These are phyloP conservation scores for Corylus americana DNA, from an alignment of 306 rosid species.

Conservation along the genomic window DNA sequence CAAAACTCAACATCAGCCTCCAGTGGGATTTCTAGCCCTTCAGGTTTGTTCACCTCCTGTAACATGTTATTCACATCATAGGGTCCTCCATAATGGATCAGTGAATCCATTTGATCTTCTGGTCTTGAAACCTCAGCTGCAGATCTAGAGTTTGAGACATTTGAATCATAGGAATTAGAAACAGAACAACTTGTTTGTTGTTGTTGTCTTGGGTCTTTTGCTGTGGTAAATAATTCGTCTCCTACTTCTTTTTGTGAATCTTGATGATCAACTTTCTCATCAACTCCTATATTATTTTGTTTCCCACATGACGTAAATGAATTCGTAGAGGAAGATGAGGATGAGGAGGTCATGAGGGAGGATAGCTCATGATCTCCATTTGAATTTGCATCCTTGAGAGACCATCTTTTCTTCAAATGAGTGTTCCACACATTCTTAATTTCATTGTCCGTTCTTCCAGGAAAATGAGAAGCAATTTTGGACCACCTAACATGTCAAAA, in stretches of 20 bases:
- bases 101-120: slow-evolving; percentile 32
- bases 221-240: slow-evolving; percentile 7
- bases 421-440: slow-evolving; percentile 98
- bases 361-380: slow-evolving; percentile 44
- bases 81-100: slow-evolving; percentile 31
- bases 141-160: slow-evolving; percentile 39
- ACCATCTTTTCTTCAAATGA: slow-evolving; percentile 69
- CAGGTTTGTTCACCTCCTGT: slow-evolving; percentile 42
- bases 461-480: slow-evolving; percentile 73
- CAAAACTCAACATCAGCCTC: slow-evolving; percentile 67
- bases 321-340: slow-evolving; percentile 49
- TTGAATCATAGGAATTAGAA: slow-evolving; percentile 40
- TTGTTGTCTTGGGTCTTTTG: slow-evolving; percentile 30
- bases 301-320: slow-evolving; percentile 35
- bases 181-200: slow-evolving; percentile 29
- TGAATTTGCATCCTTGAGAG: slow-evolving; percentile 21
- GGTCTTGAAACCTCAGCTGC: slow-evolving; percentile 25
- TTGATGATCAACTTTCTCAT: no score
- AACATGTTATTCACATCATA: slow-evolving; percentile 25
- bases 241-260: slow-evolving; percentile 8
- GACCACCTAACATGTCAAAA: slow-evolving; percentile 63
- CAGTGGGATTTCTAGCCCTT: slow-evolving; percentile 39
- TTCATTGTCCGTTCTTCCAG: slow-evolving; percentile 93
- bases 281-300: slow-evolving; percentile 7
- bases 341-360: slow-evolving; percentile 55